A percentile compares a stretch with the other conserved stretches of the same genome.
Conservation (phyloP, 108 stramenopile genomes). For the Discostella pseudostelligera region DNA sequence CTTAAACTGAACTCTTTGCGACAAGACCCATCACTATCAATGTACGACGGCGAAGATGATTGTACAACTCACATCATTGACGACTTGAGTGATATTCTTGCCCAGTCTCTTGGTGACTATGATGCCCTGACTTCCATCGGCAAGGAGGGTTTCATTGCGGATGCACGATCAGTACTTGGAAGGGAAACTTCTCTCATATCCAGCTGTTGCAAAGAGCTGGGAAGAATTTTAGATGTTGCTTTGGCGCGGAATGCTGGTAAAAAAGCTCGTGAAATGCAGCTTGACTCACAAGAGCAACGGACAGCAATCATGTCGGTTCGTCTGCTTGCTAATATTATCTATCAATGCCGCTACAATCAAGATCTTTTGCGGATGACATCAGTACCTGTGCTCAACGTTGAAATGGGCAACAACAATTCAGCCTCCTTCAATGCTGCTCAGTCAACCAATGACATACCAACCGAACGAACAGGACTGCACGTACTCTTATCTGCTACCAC, state of each 20-base stretch:
- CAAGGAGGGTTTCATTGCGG: slow-evolving; percentile 13
- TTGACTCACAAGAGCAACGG: slow-evolving; percentile 58
- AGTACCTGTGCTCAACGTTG: slow-evolving; percentile 35
- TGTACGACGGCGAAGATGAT: slow-evolving; percentile 38
- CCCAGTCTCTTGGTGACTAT: slow-evolving; percentile 50
- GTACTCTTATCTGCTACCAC: slow-evolving; percentile 76
- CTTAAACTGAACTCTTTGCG: slow-evolving; percentile 15
- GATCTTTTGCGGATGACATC: slow-evolving; percentile 57
- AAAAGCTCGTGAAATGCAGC: slow-evolving; percentile 55
- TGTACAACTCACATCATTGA: slow-evolving; percentile 46
- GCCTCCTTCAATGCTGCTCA: not conserved
- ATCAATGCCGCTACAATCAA: slow-evolving; percentile 68
- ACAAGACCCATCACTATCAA: not conserved
- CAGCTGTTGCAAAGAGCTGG: slow-evolving; percentile 50
- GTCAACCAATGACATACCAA: not conserved
- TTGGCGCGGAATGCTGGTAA: slow-evolving; percentile 43
- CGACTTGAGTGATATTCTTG: slow-evolving; percentile 63
- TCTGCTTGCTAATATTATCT: slow-evolving; percentile 70
- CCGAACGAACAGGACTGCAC: slow-evolving; percentile 62
- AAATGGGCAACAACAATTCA: not conserved
- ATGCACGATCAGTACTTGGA: slow-evolving; percentile 51
- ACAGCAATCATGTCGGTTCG: slow-evolving; percentile 60
- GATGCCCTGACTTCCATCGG: not conserved
- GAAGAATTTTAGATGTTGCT: slow-evolving; percentile 55
- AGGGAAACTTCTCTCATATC: slow-evolving; percentile 47